Percentiles rank a stretch among this genome's conserved stretches.
Conservation (phyloP, 345 rosid genomes). For the Boechera stricta region DNA sequence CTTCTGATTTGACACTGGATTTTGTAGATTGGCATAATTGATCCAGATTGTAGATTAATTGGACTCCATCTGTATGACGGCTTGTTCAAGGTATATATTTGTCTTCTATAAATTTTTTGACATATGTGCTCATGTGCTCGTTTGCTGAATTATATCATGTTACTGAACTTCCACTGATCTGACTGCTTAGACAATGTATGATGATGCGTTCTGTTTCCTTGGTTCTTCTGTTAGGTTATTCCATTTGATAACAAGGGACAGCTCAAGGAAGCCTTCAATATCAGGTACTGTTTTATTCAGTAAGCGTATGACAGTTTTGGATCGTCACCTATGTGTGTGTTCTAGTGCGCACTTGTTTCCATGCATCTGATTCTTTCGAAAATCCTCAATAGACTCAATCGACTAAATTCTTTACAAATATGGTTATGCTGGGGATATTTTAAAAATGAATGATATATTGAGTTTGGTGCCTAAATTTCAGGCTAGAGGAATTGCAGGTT, state of each 20-base stretch:
- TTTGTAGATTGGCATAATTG: constrained; percentile 87
- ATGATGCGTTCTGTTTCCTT: constrained; percentile 11
- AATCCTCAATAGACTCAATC: not conserved
- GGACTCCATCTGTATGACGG: constrained; percentile 99
- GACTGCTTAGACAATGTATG: not conserved
- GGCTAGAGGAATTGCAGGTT: constrained; percentile 98
- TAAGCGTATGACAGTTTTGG: not conserved
- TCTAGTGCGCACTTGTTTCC: constrained; percentile 26
- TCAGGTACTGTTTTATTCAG: constrained; percentile 57
- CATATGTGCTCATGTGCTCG: not conserved
- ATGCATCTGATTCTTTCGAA: constrained; percentile 7
- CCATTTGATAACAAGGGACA: constrained; percentile 98
- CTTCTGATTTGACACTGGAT: constrained; percentile 9
- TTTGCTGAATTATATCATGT: constrained; percentile 20
- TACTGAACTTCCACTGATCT: no score
- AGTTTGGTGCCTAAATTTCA: constrained; percentile 46
- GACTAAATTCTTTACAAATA: constrained; percentile 5
- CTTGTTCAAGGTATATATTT: constrained; percentile 74
- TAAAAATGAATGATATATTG: constrained; percentile 17
- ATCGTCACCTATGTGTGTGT: constrained; percentile 4
- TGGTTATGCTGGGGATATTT: not conserved
- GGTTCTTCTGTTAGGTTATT: constrained; percentile 69
- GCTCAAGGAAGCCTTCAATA: constrained; percentile 97
- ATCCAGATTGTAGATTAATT: constrained; percentile 95
- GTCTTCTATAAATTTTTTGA: constrained; percentile 12